Conservation (phyloP, 2,329 filamentous ascomycete genomes). For the Aspergillus pseudoviridinutans region DNA sequence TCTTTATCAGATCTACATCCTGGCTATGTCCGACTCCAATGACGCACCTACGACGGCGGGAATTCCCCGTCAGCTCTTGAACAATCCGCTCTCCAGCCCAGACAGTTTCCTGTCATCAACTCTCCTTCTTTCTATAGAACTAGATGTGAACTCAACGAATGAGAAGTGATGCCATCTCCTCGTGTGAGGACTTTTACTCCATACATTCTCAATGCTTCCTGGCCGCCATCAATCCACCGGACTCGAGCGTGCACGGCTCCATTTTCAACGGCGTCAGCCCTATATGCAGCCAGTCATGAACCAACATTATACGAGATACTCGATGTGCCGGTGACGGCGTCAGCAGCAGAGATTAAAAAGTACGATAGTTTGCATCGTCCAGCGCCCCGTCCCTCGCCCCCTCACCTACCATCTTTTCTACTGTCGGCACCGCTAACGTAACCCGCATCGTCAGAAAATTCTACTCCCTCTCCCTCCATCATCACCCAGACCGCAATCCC, state of each 20-base stretch:
- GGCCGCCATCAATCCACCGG: constrained; percentile 1
- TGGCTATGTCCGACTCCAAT: constrained; percentile 4
- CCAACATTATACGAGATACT: constrained; percentile 79
- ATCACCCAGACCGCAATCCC: constrained; percentile 91
- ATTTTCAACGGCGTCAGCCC: constrained; percentile 45
- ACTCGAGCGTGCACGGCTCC: constrained; percentile 1
- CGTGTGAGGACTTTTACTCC: constrained; percentile 14
- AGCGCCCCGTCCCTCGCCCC: background rate
- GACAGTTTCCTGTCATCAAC: background rate
- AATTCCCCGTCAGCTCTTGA: constrained; percentile 5
- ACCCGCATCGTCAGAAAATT: constrained; percentile 53
- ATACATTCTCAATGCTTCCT: constrained; percentile 2
- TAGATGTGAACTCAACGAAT: constrained; percentile 7
- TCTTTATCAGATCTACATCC: constrained; percentile 9
- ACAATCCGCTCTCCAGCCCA: background rate
- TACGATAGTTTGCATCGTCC: constrained; percentile 29
- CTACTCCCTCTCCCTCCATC: constrained; percentile 83
- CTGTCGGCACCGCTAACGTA: background rate
- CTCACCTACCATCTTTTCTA: background rate
- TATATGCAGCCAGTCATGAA: constrained; percentile 27
- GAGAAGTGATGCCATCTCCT: constrained; percentile 20
- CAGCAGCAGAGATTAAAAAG: constrained; percentile 79
- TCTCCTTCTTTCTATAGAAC: background rate
- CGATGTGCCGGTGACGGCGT: constrained; percentile 65
- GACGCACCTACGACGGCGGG: constrained; percentile 19